These are phyloP conservation scores for Ascoidea asiatica DNA, from an alignment of 805 yeast species.

Conservation along the genomic window DNA sequence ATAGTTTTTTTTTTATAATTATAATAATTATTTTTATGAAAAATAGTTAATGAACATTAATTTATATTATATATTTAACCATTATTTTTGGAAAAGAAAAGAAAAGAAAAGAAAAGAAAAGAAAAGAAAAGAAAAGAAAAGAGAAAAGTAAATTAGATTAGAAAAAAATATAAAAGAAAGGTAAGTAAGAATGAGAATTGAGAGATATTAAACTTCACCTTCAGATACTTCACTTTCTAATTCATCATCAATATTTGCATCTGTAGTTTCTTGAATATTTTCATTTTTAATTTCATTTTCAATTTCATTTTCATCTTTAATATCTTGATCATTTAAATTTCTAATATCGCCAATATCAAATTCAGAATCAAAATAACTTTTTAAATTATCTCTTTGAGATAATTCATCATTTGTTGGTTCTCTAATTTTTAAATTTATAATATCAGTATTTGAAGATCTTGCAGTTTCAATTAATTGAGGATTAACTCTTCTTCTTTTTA, in stretches of 20 bases:
- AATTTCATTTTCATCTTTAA: not conserved
- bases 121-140: too few species aligned
- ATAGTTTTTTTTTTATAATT: too few species aligned
- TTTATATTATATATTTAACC: too few species aligned
- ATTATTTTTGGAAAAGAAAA: too few species aligned
- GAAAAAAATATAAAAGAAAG: too few species aligned
- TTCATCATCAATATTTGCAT: not conserved
- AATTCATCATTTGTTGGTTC: constrained; percentile 65
- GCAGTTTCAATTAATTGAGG: constrained; percentile 21
- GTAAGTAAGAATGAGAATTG: too few species aligned
- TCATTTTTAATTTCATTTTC: not conserved
- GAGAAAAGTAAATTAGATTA: too few species aligned
- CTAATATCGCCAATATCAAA: not conserved
- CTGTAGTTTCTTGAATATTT: not conserved
- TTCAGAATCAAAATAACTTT: constrained; percentile 68
- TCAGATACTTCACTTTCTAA: not conserved
- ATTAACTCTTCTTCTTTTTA: constrained; percentile 74
- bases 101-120: not conserved
- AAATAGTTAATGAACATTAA: too few species aligned
- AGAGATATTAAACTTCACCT: not conserved
- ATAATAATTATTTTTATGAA: too few species aligned
- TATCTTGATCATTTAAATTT: not conserved
- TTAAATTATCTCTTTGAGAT: constrained; percentile 47
- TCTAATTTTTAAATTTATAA: constrained; percentile 46
- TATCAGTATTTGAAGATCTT: constrained; percentile 44